These are phyloP conservation scores for Xylaria sp. DNA, from an alignment of 2,329 filamentous ascomycete species.

Conservation along the genomic window DNA sequence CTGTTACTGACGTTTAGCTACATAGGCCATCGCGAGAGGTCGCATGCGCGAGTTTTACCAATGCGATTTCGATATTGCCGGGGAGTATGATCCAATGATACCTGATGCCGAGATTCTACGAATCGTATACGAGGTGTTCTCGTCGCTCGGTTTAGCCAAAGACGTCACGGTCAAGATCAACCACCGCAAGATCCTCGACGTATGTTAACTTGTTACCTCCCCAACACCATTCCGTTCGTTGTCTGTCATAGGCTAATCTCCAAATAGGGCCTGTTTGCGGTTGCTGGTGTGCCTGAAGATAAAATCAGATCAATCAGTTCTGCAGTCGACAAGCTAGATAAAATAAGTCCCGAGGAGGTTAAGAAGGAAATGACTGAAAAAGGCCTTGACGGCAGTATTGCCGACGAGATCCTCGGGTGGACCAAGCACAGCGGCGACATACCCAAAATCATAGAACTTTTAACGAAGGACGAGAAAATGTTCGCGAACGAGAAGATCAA, in stretches of 20 bases:
- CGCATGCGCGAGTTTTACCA: conserved; percentile 84
- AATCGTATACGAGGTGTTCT: conserved; percentile 77
- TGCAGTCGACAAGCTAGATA: conserved; percentile 83
- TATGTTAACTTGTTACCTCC: conserved; percentile 3
- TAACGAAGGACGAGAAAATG: conserved; percentile 69
- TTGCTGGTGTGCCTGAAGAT: conserved; percentile 79
- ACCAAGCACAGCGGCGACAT: conserved; percentile 72
- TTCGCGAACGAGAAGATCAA: conserved; percentile 71
- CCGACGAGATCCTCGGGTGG: conserved; percentile 78
- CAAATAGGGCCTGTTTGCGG: conserved; percentile 71
- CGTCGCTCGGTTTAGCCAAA: conserved; percentile 73
- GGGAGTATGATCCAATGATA: conserved; percentile 77
- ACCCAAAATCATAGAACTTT: conserved; percentile 69
- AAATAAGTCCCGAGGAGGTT: conserved; percentile 78
- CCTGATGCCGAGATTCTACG: conserved; percentile 78
- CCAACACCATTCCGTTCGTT: not conserved
- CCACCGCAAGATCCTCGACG: conserved; percentile 79
- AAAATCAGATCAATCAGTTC: conserved; percentile 79
- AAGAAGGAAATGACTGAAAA: conserved; percentile 82
- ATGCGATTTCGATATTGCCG: conserved; percentile 83
- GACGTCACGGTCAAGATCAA: conserved; percentile 80
- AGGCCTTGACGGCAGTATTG: conserved; percentile 71
- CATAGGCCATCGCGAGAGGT: conserved; percentile 72
- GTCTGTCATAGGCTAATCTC: not conserved
- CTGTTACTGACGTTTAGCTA: conserved; percentile 15